phyloP scores from a whole-genome alignment of 345 rosid species.

The Angophora floribunda region DNA sequence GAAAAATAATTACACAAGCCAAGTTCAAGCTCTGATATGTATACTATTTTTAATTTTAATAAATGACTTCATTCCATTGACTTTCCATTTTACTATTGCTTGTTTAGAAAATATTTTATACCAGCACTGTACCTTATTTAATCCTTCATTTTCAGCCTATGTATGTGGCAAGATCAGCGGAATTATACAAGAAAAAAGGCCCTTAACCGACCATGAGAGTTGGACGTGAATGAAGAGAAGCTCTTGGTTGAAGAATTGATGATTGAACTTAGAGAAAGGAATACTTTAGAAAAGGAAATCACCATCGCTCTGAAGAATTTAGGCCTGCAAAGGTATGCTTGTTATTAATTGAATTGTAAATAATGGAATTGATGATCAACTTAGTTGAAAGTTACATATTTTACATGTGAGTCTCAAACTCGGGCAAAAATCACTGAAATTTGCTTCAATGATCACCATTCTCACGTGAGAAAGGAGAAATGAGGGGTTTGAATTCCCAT shows the following conservation, averaged over 20 bases:
- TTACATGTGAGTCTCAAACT: background rate
- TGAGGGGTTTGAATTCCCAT: too few species aligned
- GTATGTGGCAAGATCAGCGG: constrained; percentile 13
- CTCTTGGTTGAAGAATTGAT: background rate
- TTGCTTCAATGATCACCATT: too few species aligned
- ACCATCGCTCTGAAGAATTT: constrained; percentile 2
- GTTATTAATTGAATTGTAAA: background rate
- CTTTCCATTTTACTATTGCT: background rate
- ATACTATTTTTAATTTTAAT: too few species aligned
- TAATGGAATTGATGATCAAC: background rate
- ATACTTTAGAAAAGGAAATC: background rate
- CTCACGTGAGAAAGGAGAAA: too few species aligned
- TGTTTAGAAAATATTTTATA: too few species aligned
- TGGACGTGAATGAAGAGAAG: constrained; percentile 7
- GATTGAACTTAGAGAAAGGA: background rate
- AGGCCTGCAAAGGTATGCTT: constrained; percentile 1
- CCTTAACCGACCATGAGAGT: background rate
- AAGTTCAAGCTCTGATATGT: background rate
- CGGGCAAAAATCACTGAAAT: too few species aligned
- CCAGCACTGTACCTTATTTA: background rate
- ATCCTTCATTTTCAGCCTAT: constrained; percentile 4
- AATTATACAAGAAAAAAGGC: background rate
- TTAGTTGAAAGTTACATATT: background rate
- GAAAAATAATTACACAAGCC: too few species aligned
- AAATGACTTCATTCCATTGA: background rate